A percentile compares a stretch with the other conserved stretches of the same genome.
Conservation (phyloP, 371 early-diverging fungal species). For the Agmasoma carcini region DNA sequence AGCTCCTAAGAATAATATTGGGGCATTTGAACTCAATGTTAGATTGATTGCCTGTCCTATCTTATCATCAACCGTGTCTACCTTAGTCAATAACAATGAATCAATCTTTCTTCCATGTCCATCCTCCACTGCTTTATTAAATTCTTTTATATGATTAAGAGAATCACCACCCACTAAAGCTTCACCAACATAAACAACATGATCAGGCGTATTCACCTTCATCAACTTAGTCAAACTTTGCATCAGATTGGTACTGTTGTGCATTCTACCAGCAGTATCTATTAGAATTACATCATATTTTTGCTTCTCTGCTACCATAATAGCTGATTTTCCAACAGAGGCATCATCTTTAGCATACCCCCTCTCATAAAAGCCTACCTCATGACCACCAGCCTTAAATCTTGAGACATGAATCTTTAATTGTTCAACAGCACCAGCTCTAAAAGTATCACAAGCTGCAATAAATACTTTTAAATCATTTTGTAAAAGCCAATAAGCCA, state of each 20-base stretch:
- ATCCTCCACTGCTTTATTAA: constrained; percentile 72
- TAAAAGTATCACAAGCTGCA: constrained; percentile 96
- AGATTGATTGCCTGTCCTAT: constrained; percentile 55
- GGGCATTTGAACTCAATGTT: constrained; percentile 73
- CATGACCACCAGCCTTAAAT: constrained; percentile 63
- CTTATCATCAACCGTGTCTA: constrained; percentile 95
- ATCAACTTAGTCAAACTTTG: constrained; percentile 77
- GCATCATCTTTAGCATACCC: constrained; percentile 97
- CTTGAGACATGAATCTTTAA: constrained; percentile 77
- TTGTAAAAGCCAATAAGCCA: constrained; percentile 85
- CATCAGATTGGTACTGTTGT: constrained; percentile 92
- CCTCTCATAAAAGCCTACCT: constrained; percentile 78
- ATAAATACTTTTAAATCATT: constrained; percentile 75
- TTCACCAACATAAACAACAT: constrained; percentile 95
- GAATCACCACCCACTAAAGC: constrained; percentile 94
- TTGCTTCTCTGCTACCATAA: constrained; percentile 61
- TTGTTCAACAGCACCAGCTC: constrained; percentile 96
- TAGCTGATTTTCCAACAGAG: constrained; percentile 85
- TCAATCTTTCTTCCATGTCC: constrained; percentile 76
- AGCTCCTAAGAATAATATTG: constrained; percentile 94
- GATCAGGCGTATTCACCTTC: constrained; percentile 76
- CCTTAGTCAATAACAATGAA: constrained; percentile 87
- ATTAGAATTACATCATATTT: constrained; percentile 85
- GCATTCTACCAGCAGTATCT: constrained; percentile 98
- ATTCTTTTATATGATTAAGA: constrained; percentile 83